Evolutionary conservation across 441 rosid genomes (phyloP).

Genomic region (Jatropha multifida): DNA sequence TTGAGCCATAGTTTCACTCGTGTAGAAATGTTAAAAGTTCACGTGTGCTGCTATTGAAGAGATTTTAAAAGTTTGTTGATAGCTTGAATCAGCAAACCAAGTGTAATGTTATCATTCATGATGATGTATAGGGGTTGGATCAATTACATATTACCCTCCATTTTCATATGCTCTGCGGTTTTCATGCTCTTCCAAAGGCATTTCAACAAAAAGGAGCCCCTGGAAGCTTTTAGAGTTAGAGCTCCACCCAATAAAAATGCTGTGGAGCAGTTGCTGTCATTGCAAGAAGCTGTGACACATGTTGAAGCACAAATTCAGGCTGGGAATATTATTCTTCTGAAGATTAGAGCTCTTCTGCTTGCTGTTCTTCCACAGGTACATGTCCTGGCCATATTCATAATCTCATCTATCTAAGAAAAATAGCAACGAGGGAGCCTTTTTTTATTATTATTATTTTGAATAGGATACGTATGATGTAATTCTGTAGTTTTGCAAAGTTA

Average conservation of each 20-base stretch:
- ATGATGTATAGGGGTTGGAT: constrained; percentile 68
- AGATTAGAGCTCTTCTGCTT: constrained; percentile 79
- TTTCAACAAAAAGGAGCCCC: constrained; percentile 48
- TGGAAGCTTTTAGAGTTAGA: constrained; percentile 58
- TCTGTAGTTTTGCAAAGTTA: neutral
- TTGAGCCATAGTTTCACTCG: constrained; percentile 1
- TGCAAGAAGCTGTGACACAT: constrained; percentile 74
- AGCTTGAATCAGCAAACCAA: constrained; percentile 5
- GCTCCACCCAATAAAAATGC: constrained; percentile 76
- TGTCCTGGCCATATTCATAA: constrained; percentile 15
- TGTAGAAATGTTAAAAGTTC: neutral
- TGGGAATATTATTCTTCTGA: constrained; percentile 74
- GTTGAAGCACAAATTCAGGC: constrained; percentile 69
- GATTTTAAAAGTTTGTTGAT: neutral
- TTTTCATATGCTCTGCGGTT: constrained; percentile 48
- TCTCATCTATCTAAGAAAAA: constrained; percentile 2
- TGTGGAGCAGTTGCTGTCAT: constrained; percentile 75
- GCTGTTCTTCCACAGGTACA: constrained; percentile 79
- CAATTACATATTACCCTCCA: constrained; percentile 53
- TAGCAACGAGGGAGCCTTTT: neutral
- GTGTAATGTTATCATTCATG: constrained; percentile 23
- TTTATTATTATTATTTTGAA: neutral
- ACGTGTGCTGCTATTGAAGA: neutral
- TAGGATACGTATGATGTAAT: neutral
- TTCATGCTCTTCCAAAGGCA: constrained; percentile 62